Base-by-base conservation (phyloP, 1,284 basidiomycete genomes). In the Prillingera fragicola region DNA sequence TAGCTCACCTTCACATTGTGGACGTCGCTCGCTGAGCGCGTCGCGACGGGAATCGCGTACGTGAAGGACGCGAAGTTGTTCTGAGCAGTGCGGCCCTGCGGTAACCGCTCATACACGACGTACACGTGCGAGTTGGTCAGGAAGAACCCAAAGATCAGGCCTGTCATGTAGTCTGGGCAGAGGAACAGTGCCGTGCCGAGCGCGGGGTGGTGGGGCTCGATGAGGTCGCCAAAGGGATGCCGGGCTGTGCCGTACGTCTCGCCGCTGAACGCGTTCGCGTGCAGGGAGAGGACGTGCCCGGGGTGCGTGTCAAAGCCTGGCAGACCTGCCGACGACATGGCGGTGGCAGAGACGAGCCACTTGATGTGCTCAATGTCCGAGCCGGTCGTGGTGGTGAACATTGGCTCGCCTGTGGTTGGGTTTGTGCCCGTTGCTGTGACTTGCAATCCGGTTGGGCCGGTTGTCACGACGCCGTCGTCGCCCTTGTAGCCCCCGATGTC, bases 351-450 rank as follows among this genome's bases (percentile, higher is more conserved):
- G 17, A 26, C 34, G n/a, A 46, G 35, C 39, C 39, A 46, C 35
- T 46, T 46, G 23, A 41, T 34, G 14, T 41, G 45, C 15, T 46
- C 45, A 17, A 46, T 26, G 35, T 46, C 45, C 3, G 34, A 36
- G 8, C 22, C 22, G 3, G 31, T 35, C 2, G 24, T 28, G 24
- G 37, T 34, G 1, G 45, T 41, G 39, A 18, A 46, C 4, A 31
- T 35, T 8, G 43, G 43, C 17, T 24, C 8, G 13, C 43, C 41
- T 4, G 19, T 19, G 12, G 8, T 15, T 3, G 36, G 10, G 21
- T 22, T 23, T 21, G 4, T 39, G 1, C 32, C 44, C 14, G 33
- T 26, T 1, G 35, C 12, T 3, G 10, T 12, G 17, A 44, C 31
- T 1, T 2, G n/a, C n/a, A 44, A 22, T 5, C 26, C 21, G 3